A percentile compares a stretch with the other conserved stretches of the same genome.
These are phyloP conservation scores for Boletus huronensis DNA, from an alignment of 768 basidiomycete genomes.

Conservation along the genomic window DNA sequence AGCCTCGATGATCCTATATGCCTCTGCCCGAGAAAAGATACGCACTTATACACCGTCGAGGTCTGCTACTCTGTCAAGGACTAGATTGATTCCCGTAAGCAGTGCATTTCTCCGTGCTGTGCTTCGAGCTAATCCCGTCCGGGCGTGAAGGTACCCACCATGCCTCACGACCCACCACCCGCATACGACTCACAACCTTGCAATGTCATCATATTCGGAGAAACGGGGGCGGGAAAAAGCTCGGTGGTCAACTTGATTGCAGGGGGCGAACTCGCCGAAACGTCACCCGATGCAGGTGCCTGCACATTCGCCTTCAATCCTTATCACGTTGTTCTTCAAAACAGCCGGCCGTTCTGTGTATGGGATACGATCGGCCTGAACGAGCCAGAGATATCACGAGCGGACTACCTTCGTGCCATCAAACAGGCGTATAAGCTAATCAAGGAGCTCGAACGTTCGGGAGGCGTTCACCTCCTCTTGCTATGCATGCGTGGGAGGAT, in stretches of 20 bases:
- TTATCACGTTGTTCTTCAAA: conserved; percentile 22
- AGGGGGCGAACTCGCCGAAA: conserved; percentile 22
- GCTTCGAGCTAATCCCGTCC: background rate
- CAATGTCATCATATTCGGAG: conserved; percentile 30
- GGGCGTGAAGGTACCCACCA: conserved; percentile 4
- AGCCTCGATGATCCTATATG: background rate
- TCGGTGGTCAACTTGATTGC: conserved; percentile 41
- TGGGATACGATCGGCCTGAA: conserved; percentile 35
- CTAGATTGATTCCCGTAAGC: conserved; percentile 10
- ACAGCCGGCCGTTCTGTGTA: conserved; percentile 18
- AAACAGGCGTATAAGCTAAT: conserved; percentile 34
- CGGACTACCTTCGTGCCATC: conserved; percentile 24
- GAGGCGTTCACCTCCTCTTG: conserved; percentile 40
- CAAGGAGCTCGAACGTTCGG: conserved; percentile 26
- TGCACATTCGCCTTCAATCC: conserved; percentile 33
- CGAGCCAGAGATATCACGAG: conserved; percentile 20
- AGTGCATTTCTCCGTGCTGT: background rate
- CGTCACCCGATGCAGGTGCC: conserved; percentile 32
- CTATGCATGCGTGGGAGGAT: conserved; percentile 39
- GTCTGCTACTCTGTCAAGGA: background rate
- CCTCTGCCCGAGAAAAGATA: conserved; percentile 6
- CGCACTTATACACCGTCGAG: background rate
- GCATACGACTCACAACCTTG: conserved; percentile 12
- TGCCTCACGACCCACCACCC: conserved; percentile 7
- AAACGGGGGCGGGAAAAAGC: conserved; percentile 36